phyloP scores from a whole-genome alignment of 345 rosid genomes.

The Turritis glabra region DNA sequence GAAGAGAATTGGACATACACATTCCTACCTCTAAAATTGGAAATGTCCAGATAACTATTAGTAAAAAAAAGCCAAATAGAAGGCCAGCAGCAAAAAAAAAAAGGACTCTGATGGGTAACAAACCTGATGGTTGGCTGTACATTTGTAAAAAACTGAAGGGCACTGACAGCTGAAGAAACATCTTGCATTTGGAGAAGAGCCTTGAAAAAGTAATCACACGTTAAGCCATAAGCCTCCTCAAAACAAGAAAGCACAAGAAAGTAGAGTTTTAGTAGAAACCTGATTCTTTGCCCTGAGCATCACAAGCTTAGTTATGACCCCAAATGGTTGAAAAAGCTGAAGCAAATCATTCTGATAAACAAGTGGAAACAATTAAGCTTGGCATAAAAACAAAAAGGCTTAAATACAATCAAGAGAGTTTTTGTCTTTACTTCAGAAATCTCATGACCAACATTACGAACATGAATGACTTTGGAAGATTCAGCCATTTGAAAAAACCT shows the following conservation, averaged over 20 bases:
- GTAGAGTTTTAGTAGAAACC: slow-evolving; percentile 44
- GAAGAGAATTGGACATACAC: slow-evolving; percentile 97
- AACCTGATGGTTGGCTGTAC: slow-evolving; percentile 91
- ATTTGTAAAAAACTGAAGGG: slow-evolving; percentile 76
- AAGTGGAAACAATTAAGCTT: background rate
- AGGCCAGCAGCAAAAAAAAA: background rate
- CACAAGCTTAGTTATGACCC: slow-evolving; percentile 94
- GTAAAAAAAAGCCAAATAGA: background rate
- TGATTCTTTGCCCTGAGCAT: slow-evolving; percentile 99
- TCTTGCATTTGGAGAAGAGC: slow-evolving; percentile 99
- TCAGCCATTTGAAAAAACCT: slow-evolving; percentile 59
- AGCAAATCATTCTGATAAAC: slow-evolving; percentile 84
- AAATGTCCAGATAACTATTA: background rate
- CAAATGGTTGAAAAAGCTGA: slow-evolving; percentile 97
- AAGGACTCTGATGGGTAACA: background rate
- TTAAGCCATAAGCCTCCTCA: background rate
- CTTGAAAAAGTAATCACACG: slow-evolving; percentile 40
- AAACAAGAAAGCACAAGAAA: background rate
- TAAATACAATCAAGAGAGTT: background rate
- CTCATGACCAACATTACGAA: slow-evolving; percentile 96
- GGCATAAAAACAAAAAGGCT: background rate
- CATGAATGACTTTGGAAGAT: slow-evolving; percentile 94
- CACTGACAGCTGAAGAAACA: slow-evolving; percentile 78
- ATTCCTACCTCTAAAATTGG: slow-evolving; percentile 77
- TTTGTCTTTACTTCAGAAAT: slow-evolving; percentile 73